Evolutionary conservation across 2,329 filamentous ascomycete genomes (phyloP).

Genomic region (Taxawa tesnikishii): DNA sequence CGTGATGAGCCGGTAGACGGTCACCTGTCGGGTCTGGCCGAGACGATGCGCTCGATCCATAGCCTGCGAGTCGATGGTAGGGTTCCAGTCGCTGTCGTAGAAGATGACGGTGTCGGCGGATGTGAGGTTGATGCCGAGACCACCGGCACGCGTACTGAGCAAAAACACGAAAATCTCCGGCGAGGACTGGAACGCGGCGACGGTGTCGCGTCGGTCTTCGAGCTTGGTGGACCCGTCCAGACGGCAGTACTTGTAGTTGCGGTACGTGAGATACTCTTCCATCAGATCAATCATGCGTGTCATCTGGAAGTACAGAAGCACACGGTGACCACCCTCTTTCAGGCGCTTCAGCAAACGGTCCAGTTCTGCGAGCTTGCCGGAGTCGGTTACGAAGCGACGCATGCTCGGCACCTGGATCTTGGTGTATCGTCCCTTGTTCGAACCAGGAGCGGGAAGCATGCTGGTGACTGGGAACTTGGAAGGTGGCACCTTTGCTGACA

Average conservation of each 20-base stretch:
- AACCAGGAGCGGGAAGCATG: slow-evolving; percentile 66
- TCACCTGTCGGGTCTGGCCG: slow-evolving; percentile 89
- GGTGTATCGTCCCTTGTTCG: slow-evolving; percentile 73
- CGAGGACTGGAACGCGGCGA: slow-evolving; percentile 88
- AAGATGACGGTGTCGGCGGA: slow-evolving; percentile 97
- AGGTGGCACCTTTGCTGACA: slow-evolving; percentile 60
- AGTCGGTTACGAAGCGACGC: slow-evolving; percentile 94
- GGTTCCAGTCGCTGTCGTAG: slow-evolving; percentile 99
- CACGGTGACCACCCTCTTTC: slow-evolving; percentile 85
- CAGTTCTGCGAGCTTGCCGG: slow-evolving; percentile 85
- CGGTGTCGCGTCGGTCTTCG: slow-evolving; percentile 91
- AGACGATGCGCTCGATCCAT: slow-evolving; percentile 98
- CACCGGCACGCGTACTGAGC: slow-evolving; percentile 88
- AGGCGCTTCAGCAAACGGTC: slow-evolving; percentile 79
- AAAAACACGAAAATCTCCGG: slow-evolving; percentile 96
- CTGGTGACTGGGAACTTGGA: slow-evolving; percentile 49
- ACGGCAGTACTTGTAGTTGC: slow-evolving; percentile 97
- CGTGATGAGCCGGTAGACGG: slow-evolving; percentile 94
- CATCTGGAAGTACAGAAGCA: slow-evolving; percentile 99
- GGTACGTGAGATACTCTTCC: slow-evolving; percentile 97
- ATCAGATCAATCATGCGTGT: slow-evolving; percentile 99
- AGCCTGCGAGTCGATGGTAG: slow-evolving; percentile 94
- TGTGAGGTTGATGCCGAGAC: slow-evolving; percentile 94
- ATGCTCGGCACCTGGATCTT: slow-evolving; percentile 91
- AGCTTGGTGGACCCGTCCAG: slow-evolving; percentile 95